phyloP scores from a whole-genome alignment of 768 basidiomycete species.

The Candolleomyces eurysporus region DNA sequence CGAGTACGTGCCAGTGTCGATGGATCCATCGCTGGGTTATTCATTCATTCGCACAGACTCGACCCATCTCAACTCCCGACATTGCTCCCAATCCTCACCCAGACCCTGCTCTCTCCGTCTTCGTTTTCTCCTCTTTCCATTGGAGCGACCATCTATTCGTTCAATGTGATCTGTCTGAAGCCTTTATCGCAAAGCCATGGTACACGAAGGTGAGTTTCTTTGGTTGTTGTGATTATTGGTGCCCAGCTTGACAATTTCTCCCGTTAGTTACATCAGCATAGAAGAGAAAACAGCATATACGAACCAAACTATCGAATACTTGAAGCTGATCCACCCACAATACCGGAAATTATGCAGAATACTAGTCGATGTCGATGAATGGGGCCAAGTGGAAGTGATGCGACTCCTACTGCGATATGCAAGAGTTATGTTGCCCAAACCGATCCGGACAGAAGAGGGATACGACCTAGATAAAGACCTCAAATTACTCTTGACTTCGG shows the following conservation, averaged over 20 bases:
- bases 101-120: constrained; percentile 40
- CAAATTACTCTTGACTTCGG: constrained; percentile 65
- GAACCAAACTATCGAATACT: constrained; percentile 40
- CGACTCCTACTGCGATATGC: constrained; percentile 81
- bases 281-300: constrained; percentile 22
- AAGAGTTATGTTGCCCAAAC: constrained; percentile 76
- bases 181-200: not conserved
- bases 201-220: not conserved
- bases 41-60: constrained; percentile 45
- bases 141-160: constrained; percentile 83
- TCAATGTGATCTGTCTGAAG: constrained; percentile 71
- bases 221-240: not conserved
- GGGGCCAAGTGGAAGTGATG: constrained; percentile 87
- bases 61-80: constrained; percentile 70
- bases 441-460: constrained; percentile 28
- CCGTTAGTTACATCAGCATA: not conserved
- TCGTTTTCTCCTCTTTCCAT: constrained; percentile 68
- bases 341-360: constrained; percentile 81
- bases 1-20: constrained; percentile 38
- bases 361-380: constrained; percentile 92
- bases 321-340: constrained; percentile 87
- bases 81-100: constrained; percentile 66
- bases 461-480: constrained; percentile 79
- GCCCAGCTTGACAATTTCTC: too few species aligned
- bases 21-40: not conserved